phyloP scores from a whole-genome alignment of 2,329 filamentous ascomycete species.

The Paraconiothyrium sp. region DNA sequence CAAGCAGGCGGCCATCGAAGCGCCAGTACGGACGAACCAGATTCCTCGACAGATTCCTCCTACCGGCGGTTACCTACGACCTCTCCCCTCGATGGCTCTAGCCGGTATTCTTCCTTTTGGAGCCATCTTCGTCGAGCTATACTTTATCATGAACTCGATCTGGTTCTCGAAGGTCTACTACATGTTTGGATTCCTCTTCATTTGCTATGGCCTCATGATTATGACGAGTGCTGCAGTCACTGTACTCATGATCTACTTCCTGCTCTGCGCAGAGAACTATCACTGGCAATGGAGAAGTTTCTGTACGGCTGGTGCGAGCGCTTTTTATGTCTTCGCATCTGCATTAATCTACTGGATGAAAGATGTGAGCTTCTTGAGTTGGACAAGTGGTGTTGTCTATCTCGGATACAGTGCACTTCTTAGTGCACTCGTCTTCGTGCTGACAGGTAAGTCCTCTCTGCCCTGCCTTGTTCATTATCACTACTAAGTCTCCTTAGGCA shows the following conservation, averaged over 20 bases:
- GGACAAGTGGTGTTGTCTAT: slow-evolving; percentile 90
- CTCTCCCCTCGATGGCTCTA: slow-evolving; percentile 88
- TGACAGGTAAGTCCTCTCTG: slow-evolving; percentile 77
- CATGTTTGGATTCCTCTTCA: slow-evolving; percentile 99
- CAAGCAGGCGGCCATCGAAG: slow-evolving; percentile 71
- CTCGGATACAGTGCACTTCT: slow-evolving; percentile 91
- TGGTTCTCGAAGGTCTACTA: slow-evolving; percentile 99
- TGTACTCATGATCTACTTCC: slow-evolving; percentile 92
- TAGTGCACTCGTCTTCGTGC: slow-evolving; percentile 89
- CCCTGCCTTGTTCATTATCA: slow-evolving; percentile 1
- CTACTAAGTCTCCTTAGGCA: slow-evolving; percentile 65
- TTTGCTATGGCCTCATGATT: slow-evolving; percentile 97
- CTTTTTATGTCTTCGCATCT: slow-evolving; percentile 90
- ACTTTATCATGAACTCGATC: slow-evolving; percentile 99
- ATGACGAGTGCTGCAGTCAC: slow-evolving; percentile 93
- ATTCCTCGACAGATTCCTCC: slow-evolving; percentile 97
- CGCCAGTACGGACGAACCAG: slow-evolving; percentile 94
- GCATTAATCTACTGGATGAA: slow-evolving; percentile 91
- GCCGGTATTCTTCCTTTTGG: slow-evolving; percentile 94
- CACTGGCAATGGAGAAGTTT: slow-evolving; percentile 99
- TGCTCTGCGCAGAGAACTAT: slow-evolving; percentile 96
- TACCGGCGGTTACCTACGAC: slow-evolving; percentile 81
- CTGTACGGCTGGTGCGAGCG: slow-evolving; percentile 87
- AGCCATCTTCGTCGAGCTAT: slow-evolving; percentile 97
- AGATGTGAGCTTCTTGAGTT: slow-evolving; percentile 82